Evolutionary conservation across 148 eudicot species (phyloP).

Genomic region (Rhododendron griersonianum): DNA sequence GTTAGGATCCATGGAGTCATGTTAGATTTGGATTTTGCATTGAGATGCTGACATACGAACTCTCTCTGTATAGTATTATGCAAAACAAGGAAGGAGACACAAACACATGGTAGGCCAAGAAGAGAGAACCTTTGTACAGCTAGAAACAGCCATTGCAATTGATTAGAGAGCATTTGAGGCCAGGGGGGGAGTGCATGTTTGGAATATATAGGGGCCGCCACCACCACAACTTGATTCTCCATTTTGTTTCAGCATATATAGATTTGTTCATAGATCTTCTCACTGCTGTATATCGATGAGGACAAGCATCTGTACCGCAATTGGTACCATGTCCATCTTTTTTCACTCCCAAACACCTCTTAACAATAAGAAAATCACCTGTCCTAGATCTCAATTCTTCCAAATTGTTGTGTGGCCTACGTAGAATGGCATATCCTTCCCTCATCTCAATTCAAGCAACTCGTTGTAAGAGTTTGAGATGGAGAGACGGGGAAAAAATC

Average conservation of each 20-base stretch:
- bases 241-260: background rate
- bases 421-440: background rate
- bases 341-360: background rate
- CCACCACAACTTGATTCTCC: background rate
- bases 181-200: background rate
- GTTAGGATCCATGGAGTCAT: background rate
- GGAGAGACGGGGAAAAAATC: background rate
- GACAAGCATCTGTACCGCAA: background rate
- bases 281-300: background rate
- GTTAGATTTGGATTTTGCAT: background rate
- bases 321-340: background rate
- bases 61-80: background rate
- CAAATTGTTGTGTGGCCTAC: background rate
- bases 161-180: background rate
- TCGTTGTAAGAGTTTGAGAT: background rate
- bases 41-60: background rate
- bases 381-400: background rate
- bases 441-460: background rate
- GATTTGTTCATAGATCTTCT: background rate
- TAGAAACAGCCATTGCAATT: constrained; percentile 8
- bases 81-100: background rate
- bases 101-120: background rate
- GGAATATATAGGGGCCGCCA: background rate
- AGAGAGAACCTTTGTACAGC: background rate
- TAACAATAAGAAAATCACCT: background rate